Base-by-base conservation (phyloP, 2,329 filamentous ascomycete species). In the Curvularia hawaiiensis region DNA sequence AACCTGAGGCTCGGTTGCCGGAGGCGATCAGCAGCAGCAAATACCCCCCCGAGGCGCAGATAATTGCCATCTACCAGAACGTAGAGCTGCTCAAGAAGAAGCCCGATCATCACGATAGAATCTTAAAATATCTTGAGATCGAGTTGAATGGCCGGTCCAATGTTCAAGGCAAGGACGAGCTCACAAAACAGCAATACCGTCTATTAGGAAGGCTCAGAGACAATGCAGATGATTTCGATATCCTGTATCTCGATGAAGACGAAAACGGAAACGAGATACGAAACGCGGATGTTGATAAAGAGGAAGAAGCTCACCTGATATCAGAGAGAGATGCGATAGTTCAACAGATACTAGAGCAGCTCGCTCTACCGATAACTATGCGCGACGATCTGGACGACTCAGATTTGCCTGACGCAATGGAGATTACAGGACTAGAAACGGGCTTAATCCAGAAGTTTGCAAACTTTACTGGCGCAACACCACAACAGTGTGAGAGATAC, bases 1-100 rank as follows among this genome's bases (percentile, higher is more conserved):
- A 49, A 39, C 5, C 12, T 7, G 39, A 22, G 28, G 54, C 46
- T 4, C 11, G 16, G 16, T 8, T 7, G 16, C 28, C 14, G 11
- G 9, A 16, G 16, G 35, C 57, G 9, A 44, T 56, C 18, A 50
- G 39, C 14, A 44, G 35, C 4, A 24, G 44, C 22, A 30, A 11
- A 9, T n/a, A 9, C 3, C 18, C 16, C 12, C 24, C 31, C 12
- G 50, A 51, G 43, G 58, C 38, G 16, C 47, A 57, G 31, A 50
- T 26, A 35, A 45, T 35, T n/a, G 50, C 50, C 31, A 54, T 58
- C 9, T 20, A 44, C 1, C 40, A 54, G n/a, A 60, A 51, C 9
- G 7, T 60, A 9, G 38, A 44, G 8, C 1, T 50, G 11, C 35
- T 60, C 46, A 44, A 35, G 28, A 30, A 38, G 3, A 31, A 33